Evolutionary conservation across 2,329 filamentous ascomycete genomes (phyloP), one percentile per base, ranked within the genome.

Genomic region (Xenoacremonium recifei): DNA sequence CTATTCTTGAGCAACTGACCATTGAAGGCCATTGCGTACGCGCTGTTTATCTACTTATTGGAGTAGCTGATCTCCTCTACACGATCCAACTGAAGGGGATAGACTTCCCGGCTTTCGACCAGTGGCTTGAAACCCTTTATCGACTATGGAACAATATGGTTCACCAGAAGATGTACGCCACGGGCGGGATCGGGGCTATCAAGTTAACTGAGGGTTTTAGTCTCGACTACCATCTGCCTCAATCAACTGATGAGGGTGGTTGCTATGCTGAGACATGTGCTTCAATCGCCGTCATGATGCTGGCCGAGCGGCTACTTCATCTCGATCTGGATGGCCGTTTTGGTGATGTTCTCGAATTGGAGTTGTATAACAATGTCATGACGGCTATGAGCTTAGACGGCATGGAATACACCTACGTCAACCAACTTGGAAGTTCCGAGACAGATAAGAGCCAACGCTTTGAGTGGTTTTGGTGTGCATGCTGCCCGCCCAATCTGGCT

Each of bases 241-340:
- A 80, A 31, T 67, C 72, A 2, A 76, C 75, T 1, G 79, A 82
- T 44, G 79, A 82, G 45, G 79, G 79, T 4, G 80, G 79, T 3
- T 82, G 79, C 51, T 83, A 82, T 56, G 70, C 76, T 2, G 79
- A 83, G 58, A 84, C 80, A 1, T 82, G 76, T 53, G 80, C 79
- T 2, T 70, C 72, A 0, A 80, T 82, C 46, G 79, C 75, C 6
- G 71, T 79, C 3, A 77, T 82, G 65, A 80, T 82, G 76, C 62
- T 82, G 2, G 77, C 76, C 0, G 75, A 82, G 47, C 62, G 79
- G 5, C 54, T 82, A 7, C 61, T 82, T 1, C 71, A 78, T 46
- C 53, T 78, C 18, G 70, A 80, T 23, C 64, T 80, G 10, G 63
- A 81, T 51, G 62, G 69, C 1, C 67, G 69, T 20, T 81, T 77